These are phyloP conservation scores for Bryoglossum gracile DNA, from an alignment of 495 filamentous ascomycete species.

Conservation along the genomic window DNA sequence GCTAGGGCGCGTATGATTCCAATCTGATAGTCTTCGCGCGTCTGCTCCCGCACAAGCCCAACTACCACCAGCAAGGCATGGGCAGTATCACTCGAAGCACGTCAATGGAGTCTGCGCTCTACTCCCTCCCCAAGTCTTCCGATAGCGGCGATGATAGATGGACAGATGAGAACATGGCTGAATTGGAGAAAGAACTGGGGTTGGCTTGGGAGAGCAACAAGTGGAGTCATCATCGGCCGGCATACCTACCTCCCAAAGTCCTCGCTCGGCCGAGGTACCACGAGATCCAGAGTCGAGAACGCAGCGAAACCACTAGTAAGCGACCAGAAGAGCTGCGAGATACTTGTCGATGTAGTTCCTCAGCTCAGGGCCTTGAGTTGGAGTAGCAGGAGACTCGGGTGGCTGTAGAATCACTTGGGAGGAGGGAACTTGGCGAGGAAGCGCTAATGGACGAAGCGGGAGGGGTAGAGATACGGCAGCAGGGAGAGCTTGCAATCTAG, in stretches of 20 bases:
- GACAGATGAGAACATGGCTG: slow-evolving; percentile 16
- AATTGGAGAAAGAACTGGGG: slow-evolving; percentile 15
- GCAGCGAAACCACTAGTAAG: not conserved
- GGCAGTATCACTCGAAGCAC: slow-evolving; percentile 9
- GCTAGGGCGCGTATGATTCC: slow-evolving; percentile 19
- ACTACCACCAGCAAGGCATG: slow-evolving; percentile 18
- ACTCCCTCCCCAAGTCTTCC: slow-evolving; percentile 10
- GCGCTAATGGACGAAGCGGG: not conserved
- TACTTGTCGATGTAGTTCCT: not conserved
- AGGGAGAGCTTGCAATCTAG: not conserved
- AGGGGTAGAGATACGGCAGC: not conserved
- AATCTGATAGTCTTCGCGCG: slow-evolving; percentile 16
- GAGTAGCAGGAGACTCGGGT: slow-evolving; percentile 7
- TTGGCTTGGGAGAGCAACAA: slow-evolving; percentile 14
- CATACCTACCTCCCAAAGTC: not conserved
- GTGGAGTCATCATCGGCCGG: slow-evolving; percentile 6
- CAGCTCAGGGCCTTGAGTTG: slow-evolving; percentile 1
- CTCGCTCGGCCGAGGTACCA: too few species aligned
- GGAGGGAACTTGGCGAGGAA: not conserved
- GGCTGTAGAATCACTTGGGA: not conserved
- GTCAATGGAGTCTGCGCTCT: slow-evolving; percentile 8
- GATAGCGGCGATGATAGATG: too few species aligned
- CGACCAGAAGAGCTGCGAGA: slow-evolving; percentile 1
- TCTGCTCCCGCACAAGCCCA: too few species aligned
- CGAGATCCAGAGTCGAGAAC: slow-evolving; percentile 12